A percentile compares a stretch with the other conserved stretches of the same genome.
Conservation (phyloP, 2,329 filamentous ascomycete species). For the Colletotrichum costaricense region DNA sequence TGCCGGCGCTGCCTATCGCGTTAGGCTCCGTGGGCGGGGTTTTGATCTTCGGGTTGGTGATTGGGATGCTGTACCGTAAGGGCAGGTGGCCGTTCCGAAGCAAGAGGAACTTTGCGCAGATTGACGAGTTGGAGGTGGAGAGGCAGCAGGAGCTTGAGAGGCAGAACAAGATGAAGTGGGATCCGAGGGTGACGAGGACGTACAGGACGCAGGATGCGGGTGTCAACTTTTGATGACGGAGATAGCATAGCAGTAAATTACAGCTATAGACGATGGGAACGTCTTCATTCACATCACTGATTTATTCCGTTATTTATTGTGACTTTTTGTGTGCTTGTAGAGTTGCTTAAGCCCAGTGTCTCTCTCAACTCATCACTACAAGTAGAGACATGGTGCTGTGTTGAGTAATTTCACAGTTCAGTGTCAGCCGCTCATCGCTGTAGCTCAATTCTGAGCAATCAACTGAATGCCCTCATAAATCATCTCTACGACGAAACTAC, state of each 20-base stretch:
- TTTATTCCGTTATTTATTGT: too few species aligned
- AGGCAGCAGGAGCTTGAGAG: conserved; percentile 30
- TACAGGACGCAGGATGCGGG: conserved; percentile 4
- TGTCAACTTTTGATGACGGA: conserved; percentile 11
- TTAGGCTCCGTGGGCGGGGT: conserved; percentile 34
- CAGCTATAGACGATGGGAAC: not conserved
- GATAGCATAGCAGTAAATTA: too few species aligned
- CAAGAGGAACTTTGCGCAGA: conserved; percentile 13
- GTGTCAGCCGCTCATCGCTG: too few species aligned
- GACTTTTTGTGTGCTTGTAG: too few species aligned
- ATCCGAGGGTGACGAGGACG: conserved; percentile 28
- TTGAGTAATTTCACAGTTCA: too few species aligned
- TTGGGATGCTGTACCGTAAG: conserved; percentile 34
- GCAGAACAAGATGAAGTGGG: conserved; percentile 35
- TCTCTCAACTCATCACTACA: too few species aligned
- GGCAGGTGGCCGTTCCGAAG: conserved; percentile 26
- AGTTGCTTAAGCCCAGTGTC: too few species aligned
- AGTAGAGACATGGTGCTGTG: too few species aligned
- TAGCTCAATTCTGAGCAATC: too few species aligned
- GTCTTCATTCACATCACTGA: not conserved
- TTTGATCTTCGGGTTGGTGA: conserved; percentile 27
- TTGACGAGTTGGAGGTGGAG: conserved; percentile 33
- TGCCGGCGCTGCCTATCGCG: conserved; percentile 37
- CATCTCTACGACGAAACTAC: not conserved
- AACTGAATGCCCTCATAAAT: not conserved